These are phyloP conservation scores for Leonotis leonurus DNA, from an alignment of 257 asterid species.

Conservation along the genomic window DNA sequence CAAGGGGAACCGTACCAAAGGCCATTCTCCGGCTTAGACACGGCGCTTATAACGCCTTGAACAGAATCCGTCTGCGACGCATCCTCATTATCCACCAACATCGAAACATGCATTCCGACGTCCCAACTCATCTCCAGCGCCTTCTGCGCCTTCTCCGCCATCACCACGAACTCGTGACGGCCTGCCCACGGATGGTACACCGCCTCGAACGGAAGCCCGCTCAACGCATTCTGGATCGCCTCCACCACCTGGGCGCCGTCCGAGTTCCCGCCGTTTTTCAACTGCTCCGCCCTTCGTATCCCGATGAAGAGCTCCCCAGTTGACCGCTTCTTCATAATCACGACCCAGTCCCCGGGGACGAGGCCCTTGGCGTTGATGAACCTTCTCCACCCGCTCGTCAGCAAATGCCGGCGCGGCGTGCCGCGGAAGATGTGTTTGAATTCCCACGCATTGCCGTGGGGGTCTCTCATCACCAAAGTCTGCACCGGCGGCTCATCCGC, in stretches of 20 bases:
- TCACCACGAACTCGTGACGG: constrained; percentile 45
- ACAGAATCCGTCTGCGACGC: constrained; percentile 30
- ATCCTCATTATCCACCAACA: constrained; percentile 45
- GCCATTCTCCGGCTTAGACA: constrained; percentile 10
- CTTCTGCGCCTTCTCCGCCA: constrained; percentile 35
- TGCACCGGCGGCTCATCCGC: constrained; percentile 54
- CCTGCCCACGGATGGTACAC: constrained; percentile 41
- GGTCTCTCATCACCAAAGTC: constrained; percentile 31
- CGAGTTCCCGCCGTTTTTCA: too few species aligned
- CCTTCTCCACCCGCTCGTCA: constrained; percentile 66
- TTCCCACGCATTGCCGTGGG: constrained; percentile 22
- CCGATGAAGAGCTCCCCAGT: constrained; percentile 43
- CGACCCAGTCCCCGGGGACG: constrained; percentile 47
- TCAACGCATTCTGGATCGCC: constrained; percentile 28
- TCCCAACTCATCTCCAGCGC: constrained; percentile 30
- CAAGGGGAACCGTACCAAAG: constrained; percentile 56
- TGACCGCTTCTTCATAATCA: constrained; percentile 30
- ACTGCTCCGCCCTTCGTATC: constrained; percentile 36
- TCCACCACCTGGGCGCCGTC: constrained; percentile 8
- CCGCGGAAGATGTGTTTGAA: constrained; percentile 64
- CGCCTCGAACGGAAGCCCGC: constrained; percentile 51
- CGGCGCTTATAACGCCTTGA: constrained; percentile 31
- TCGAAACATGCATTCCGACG: constrained; percentile 36
- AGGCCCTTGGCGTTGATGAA: constrained; percentile 47
- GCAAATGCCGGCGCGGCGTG: constrained; percentile 67